phyloP scores from a whole-genome alignment of 1,284 basidiomycete species.

The Caloboletus firmus region DNA sequence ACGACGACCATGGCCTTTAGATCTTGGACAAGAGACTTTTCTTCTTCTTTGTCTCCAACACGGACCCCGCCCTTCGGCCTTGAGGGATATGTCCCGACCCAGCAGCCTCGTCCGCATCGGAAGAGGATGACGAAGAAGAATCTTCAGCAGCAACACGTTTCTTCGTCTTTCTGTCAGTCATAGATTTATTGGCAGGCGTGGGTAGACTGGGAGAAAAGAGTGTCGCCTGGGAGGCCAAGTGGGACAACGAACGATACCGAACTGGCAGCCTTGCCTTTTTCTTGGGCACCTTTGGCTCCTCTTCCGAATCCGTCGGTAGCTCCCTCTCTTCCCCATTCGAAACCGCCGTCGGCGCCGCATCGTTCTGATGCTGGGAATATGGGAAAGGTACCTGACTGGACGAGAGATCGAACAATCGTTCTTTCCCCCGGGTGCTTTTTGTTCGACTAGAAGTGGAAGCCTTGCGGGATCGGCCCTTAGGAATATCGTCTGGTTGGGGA shows the following conservation, averaged over 20 bases:
- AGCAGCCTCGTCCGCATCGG: conserved; percentile 38
- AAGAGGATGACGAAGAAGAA: conserved; percentile 40
- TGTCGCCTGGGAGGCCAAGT: conserved; percentile 47
- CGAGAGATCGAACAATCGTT: conserved; percentile 43
- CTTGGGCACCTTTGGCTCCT: conserved; percentile 35
- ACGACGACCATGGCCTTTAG: not conserved
- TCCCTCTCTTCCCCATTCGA: conserved; percentile 1
- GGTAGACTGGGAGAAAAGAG: conserved; percentile 39
- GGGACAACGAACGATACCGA: conserved; percentile 49
- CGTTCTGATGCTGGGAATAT: conserved; percentile 42
- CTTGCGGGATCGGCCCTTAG: conserved; percentile 2
- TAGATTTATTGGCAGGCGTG: conserved; percentile 22
- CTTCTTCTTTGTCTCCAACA: conserved; percentile 29
- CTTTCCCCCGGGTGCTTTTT: conserved; percentile 15
- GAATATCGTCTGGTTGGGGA: conserved; percentile 13
- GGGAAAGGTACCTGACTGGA: conserved; percentile 48
- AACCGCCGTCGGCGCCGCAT: conserved; percentile 1
- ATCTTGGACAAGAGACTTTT: conserved; percentile 15
- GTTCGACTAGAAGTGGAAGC: not conserved
- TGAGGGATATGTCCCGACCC: conserved; percentile 57
- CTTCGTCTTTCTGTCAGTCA: conserved; percentile 27
- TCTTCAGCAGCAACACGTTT: conserved; percentile 37
- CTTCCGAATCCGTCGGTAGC: conserved; percentile 31
- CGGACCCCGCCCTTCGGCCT: conserved; percentile 51
- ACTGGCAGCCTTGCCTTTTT: conserved; percentile 28